phyloP scores from a whole-genome alignment of 1,139 yeast species.

The Yamadazyma dushanensis region DNA sequence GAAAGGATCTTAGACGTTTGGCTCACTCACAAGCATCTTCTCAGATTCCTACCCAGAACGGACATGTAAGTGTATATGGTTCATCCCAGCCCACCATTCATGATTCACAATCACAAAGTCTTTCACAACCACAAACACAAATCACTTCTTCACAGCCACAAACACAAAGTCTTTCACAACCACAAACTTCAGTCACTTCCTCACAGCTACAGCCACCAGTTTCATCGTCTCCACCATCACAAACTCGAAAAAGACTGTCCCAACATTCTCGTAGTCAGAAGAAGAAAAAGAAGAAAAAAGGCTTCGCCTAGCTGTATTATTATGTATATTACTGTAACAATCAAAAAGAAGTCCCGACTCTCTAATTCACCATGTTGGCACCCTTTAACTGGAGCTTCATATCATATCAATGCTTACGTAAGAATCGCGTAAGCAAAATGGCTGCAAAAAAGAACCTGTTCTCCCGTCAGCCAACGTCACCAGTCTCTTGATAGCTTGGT shows the following conservation, averaged over 20 bases:
- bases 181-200: not conserved
- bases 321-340: constrained; percentile 10
- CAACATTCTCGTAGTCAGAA: constrained; percentile 13
- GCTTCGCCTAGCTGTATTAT: constrained; percentile 18
- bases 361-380: too few relatives aligned
- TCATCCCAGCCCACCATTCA: constrained; percentile 7
- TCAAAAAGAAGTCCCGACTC: too few relatives aligned
- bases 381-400: too few relatives aligned
- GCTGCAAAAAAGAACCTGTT: too few relatives aligned
- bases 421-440: too few relatives aligned
- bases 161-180: constrained; percentile 3
- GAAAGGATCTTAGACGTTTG: constrained; percentile 2
- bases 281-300: constrained; percentile 29
- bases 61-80: not conserved
- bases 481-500: too few relatives aligned
- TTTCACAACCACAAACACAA: not conserved
- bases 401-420: too few relatives aligned
- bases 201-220: constrained; percentile 4
- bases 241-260: not conserved
- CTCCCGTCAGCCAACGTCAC: too few relatives aligned
- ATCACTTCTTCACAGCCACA: constrained; percentile 3
- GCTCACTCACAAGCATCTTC: constrained; percentile 6
- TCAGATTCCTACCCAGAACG: not conserved
- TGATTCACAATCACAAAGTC: constrained; percentile 5
- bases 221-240: not conserved